Base-by-base conservation (phyloP, 371 early-diverging fungal species). In the Coemansia sp. region DNA sequence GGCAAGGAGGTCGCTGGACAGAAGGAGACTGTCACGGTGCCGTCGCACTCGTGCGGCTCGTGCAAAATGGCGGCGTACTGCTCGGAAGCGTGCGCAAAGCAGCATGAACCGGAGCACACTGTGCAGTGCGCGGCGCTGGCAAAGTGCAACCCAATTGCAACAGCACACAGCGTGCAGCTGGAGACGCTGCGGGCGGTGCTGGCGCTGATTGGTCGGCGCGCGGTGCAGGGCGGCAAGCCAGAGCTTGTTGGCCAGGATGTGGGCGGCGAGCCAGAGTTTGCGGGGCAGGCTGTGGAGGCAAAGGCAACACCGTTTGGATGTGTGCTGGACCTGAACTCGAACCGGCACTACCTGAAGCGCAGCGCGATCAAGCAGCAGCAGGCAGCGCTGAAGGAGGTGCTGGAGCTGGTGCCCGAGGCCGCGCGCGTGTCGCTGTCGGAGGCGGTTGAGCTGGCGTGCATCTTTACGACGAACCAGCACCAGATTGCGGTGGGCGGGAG, bases 391-490 rank as follows among this genome's bases (percentile, higher is more conserved):
- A 68, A 80, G 64, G 80, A 83, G 18, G 33, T 88, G 14, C 21
- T 84, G 28, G 77, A 77, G 20, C 79, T 83, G 52, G 68, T 86
- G 47, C 85, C 87, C 30, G 85, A 83, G 65, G 59, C 67, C 0
- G 72, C 64, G 26, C 82, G 42, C 12, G 37, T 74, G 50, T 53
- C 75, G 62, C 83, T 56, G 82, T 81, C 40, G 2, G 86, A 88
- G 53, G 75, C 87, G 42, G 83, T 87, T 5, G 82, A 84, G 54
- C 71, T 86, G 14, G 85, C 87, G 53, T 90, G 89, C 83, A 86
- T 86, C 80, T 88, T 88, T 72, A 86, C 86, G 66, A 80, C 86
- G 2, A 88, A 88, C 74, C 81, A 86, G 14, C 85, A 87, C 65
- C 82, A 82, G 21, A 71, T 88, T 39, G 78, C 79, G 3, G 87